Evolutionary conservation across 2,329 filamentous ascomycete species (phyloP), one percentile per base, ranked within the genome.

Genomic region (Claviceps sp.): DNA sequence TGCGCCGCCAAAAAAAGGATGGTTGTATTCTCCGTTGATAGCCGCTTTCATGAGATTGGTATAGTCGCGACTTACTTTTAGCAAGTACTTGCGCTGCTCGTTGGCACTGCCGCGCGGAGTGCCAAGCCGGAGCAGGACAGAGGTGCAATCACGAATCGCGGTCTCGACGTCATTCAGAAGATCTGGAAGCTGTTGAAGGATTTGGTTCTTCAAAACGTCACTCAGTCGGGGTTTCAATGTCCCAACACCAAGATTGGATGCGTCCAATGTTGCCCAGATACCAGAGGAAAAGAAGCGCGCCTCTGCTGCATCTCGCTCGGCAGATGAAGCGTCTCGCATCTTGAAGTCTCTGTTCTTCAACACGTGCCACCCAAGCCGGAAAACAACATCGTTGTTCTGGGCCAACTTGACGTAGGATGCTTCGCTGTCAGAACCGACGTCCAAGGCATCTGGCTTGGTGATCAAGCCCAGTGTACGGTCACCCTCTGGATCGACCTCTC

Each of bases 311-410:
- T 77, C 67, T 0, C 75, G 68, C 48, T 69, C 56, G 1, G 56
- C 55, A 45, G 60, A 52, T 4, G 64, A 59, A 50, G 56, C 57
- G 13, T 58, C n/a, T 38, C 64, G 55, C n/a, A 57, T 63, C 51
- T 71, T 65, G 14, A 62, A 73, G 17, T 50, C 44, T 3, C 51
- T 36, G 54, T 78, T 78, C 36, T 66, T 68, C 2, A 79, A 60
- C 0, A 77, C 70, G 51, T 79, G 75, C 74, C 75, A 80, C 0
- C 76, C 76, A 0, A 78, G 70, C 0, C 66, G 61, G 20, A 79
- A 72, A 4, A 69, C 59, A 0, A 75, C 66, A 9, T 77, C 68
- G 2, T 66, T 57, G 49, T 78, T 78, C 48, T 61, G 61, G 0
- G 72, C 74, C 0, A 78, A 64, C 0, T 64, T 61, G 1, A 73